phyloP scores from a whole-genome alignment of 2,329 filamentous ascomycete genomes.

The Colletotrichum melonis region DNA sequence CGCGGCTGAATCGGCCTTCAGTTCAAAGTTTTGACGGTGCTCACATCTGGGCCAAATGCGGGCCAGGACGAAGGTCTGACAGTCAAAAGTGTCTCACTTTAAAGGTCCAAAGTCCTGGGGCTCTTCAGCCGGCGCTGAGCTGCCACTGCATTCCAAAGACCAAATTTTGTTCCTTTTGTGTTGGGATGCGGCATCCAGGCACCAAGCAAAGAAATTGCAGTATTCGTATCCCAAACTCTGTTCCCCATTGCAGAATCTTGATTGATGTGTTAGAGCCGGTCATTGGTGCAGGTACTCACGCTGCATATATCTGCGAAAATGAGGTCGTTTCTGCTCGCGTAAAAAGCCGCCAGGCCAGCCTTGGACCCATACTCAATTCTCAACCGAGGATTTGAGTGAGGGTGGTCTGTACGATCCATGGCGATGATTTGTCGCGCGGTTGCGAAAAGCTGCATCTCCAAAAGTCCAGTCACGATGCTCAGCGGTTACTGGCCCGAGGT shows the following conservation, averaged over 20 bases:
- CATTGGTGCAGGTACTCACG: background rate
- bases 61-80: background rate
- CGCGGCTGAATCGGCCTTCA: background rate
- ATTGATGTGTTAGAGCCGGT: background rate
- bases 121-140: background rate
- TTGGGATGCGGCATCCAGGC: background rate
- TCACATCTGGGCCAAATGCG: background rate
- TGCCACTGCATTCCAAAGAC: background rate
- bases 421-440: conserved; percentile 30
- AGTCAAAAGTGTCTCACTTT: background rate
- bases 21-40: background rate
- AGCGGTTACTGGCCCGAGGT: conserved; percentile 30
- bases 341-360: background rate
- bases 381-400: background rate
- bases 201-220: background rate
- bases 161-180: background rate
- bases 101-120: background rate
- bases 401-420: background rate
- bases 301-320: background rate
- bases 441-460: conserved; percentile 31
- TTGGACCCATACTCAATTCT: background rate
- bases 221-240: background rate
- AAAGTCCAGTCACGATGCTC: conserved; percentile 28
- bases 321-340: background rate
- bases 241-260: background rate